Evolutionary conservation across 2,329 filamentous ascomycete species (phyloP).

Genomic region (Colletotrichum brevisporum): DNA sequence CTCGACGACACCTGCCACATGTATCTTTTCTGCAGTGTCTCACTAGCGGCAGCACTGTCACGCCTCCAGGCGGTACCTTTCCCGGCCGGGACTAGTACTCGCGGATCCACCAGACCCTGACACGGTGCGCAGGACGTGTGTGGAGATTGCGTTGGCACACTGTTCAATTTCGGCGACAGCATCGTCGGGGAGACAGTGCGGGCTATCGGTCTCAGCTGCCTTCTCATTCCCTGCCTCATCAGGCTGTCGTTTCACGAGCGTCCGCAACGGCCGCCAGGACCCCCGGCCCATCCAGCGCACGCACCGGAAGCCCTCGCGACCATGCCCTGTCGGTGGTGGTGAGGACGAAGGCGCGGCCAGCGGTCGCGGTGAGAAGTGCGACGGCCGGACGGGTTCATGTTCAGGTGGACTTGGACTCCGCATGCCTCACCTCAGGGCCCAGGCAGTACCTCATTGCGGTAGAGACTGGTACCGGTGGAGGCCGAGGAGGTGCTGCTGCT

Average conservation of each 20-base stretch:
- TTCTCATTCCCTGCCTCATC: slow-evolving; percentile 35
- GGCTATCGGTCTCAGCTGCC: slow-evolving; percentile 17
- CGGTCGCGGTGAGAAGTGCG: not conserved
- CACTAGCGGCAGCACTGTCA: slow-evolving; percentile 25
- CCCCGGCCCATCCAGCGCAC: slow-evolving; percentile 29
- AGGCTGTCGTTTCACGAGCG: slow-evolving; percentile 40
- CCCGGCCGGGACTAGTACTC: slow-evolving; percentile 25
- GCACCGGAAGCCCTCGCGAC: slow-evolving; percentile 29
- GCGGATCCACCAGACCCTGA: slow-evolving; percentile 29
- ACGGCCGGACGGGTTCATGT: not conserved
- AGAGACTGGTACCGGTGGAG: slow-evolving; percentile 5
- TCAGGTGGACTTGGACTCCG: slow-evolving; percentile 1
- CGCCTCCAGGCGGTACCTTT: slow-evolving; percentile 26
- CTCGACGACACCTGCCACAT: slow-evolving; percentile 40
- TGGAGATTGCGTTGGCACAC: slow-evolving; percentile 27
- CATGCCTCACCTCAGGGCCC: no score
- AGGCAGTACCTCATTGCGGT: not conserved
- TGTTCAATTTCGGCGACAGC: fast-evolving
- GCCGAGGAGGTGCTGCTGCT: slow-evolving; percentile 9
- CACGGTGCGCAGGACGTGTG: slow-evolving; percentile 11
- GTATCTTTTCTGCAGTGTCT: slow-evolving; percentile 38
- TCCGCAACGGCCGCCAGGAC: slow-evolving; percentile 38
- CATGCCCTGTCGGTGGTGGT: slow-evolving; percentile 38
- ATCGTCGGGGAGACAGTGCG: slow-evolving; percentile 14
- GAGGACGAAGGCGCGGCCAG: slow-evolving; percentile 16